A percentile compares a stretch with the other conserved stretches of the same genome.
phyloP scores from a whole-genome alignment of 163 green algal species.

The Chlorella variabilis region DNA sequence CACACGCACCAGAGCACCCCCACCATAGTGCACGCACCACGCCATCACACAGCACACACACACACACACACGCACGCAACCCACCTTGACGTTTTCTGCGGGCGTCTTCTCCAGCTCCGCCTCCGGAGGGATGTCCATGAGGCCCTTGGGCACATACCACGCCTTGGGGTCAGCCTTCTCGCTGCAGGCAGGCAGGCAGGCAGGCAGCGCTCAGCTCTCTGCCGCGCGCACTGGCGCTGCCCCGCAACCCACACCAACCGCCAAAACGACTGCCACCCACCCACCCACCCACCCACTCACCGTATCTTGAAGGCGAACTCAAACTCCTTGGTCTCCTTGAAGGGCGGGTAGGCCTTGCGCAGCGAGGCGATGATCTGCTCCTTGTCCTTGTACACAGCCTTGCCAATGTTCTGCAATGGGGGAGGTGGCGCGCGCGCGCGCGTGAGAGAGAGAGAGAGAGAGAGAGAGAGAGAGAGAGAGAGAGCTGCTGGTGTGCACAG shows the following conservation, averaged over 20 bases:
- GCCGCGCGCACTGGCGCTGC: too few relatives aligned
- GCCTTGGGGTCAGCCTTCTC: conserved; percentile 74
- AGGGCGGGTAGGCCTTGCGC: conserved; percentile 38
- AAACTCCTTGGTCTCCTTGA: conserved; percentile 67
- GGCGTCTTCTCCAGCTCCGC: conserved; percentile 51
- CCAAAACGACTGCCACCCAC: too few relatives aligned
- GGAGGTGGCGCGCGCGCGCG: too few relatives aligned
- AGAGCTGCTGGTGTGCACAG: not conserved
- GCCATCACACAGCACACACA: not conserved
- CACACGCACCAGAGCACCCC: too few relatives aligned
- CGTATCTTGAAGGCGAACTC: conserved; percentile 89
- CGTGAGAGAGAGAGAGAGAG: too few relatives aligned
- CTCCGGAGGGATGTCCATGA: conserved; percentile 68
- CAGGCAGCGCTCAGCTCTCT: too few relatives aligned
- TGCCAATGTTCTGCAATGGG: conserved; percentile 66
- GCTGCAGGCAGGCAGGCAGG: conserved; percentile 29
- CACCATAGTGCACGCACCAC: too few relatives aligned
- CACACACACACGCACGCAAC: not conserved
- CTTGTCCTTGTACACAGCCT: conserved; percentile 69
- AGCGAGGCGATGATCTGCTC: conserved; percentile 47
- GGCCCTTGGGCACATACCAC: conserved; percentile 66
- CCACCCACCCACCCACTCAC: too few relatives aligned
- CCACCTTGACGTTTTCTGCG: conserved; percentile 56
- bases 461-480: too few relatives aligned
- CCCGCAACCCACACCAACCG: too few relatives aligned